A percentile compares a stretch with the other conserved stretches of the same genome.
Evolutionary conservation across 768 basidiomycete species (phyloP).

Genomic region (Rhodotorula kratochvilovae): DNA sequence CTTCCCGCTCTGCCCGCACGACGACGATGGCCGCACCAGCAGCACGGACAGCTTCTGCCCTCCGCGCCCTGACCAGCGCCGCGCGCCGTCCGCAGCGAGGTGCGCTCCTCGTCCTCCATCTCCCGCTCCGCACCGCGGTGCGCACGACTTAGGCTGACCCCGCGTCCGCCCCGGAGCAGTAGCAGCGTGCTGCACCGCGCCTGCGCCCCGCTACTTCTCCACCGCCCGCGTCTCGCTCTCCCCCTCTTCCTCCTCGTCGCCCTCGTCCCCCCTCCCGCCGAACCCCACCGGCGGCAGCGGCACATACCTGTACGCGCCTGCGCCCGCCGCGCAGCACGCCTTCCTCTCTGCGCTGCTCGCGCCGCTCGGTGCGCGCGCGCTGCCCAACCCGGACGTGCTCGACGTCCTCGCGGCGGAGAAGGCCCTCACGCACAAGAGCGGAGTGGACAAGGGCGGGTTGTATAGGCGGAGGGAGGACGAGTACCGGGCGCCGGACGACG

Average conservation of each 20-base stretch:
- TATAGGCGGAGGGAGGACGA: not conserved
- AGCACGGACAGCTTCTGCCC: not conserved
- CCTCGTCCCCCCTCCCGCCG: not conserved
- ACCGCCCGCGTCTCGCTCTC: not conserved
- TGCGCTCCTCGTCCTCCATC: not conserved
- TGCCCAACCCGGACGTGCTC: constrained; percentile 14
- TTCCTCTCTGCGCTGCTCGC: constrained; percentile 18
- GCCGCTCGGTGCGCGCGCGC: not conserved
- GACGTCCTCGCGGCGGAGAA: constrained; percentile 1
- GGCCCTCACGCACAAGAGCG: constrained; percentile 36
- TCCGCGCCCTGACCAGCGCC: not conserved
- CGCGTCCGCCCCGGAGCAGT: not conserved
- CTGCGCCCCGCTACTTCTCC: not conserved
- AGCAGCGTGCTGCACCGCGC: not conserved
- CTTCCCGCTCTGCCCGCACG: not conserved
- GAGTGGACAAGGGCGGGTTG: constrained; percentile 16
- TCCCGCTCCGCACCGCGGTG: not conserved
- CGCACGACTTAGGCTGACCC: not conserved
- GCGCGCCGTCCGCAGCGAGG: constrained; percentile 2
- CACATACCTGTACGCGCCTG: constrained; percentile 20
- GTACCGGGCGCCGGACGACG: not conserved
- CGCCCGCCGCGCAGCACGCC: constrained; percentile 4
- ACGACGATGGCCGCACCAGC: not conserved
- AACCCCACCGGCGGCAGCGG: not conserved
- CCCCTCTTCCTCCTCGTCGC: not conserved